These are phyloP conservation scores for Neurospora sp. DNA, from an alignment of 495 filamentous ascomycete genomes.

Conservation along the genomic window DNA sequence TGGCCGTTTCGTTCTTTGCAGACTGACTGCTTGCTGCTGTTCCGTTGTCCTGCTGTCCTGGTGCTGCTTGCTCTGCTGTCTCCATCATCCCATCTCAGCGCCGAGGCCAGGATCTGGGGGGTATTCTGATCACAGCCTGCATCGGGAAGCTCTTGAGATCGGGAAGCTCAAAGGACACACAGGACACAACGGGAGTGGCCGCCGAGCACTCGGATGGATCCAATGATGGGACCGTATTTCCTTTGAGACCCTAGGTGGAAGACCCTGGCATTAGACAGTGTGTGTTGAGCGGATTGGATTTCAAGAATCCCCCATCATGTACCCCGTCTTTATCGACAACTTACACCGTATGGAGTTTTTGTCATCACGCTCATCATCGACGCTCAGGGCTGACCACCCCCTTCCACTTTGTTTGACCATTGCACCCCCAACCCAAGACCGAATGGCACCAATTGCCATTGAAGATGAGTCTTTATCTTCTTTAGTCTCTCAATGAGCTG, in stretches of 20 bases:
- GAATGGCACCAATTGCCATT: not conserved
- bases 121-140: conserved; percentile 8
- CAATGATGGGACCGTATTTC: not conserved
- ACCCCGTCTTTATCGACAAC: not conserved
- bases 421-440: not conserved
- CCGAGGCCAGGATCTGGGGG: conserved; percentile 1
- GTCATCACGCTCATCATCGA: not conserved
- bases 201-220: not conserved
- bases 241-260: not conserved
- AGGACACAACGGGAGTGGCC: not conserved
- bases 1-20: not conserved
- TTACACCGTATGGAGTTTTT: not conserved
- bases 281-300: not conserved
- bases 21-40: not conserved
- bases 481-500: not conserved
- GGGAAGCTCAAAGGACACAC: conserved; percentile 9
- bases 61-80: not conserved
- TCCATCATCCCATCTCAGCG: not conserved
- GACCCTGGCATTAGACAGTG: not conserved
- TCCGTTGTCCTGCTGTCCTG: not conserved
- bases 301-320: not conserved
- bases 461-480: not conserved
- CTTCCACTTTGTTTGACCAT: not conserved
- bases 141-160: conserved; percentile 7
- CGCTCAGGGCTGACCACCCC: not conserved